Base-by-base conservation (phyloP, 179 eudicot species). In the Silene vulgaris region DNA sequence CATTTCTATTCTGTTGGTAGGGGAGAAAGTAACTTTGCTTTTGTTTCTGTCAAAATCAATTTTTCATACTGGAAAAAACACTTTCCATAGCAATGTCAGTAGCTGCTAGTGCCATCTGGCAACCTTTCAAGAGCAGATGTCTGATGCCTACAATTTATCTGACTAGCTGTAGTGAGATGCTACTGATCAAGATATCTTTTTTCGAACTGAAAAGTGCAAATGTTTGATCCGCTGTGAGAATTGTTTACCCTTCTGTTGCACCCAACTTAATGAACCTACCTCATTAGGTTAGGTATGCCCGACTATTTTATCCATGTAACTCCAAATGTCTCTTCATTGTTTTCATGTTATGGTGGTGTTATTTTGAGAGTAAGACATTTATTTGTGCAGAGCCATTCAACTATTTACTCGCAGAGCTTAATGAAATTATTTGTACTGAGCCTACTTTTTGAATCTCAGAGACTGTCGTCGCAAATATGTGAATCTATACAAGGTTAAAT, bases 401-500 rank as follows among this genome's bases (percentile, higher is more conserved):
- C 43, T 54, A 54, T 71, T 50, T 52, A 17, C 62, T 50, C 61
- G 12, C 1, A 14, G 74, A 54, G 43, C 59, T 28, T 26, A 56
- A 17, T 54, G 63, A 26, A 48, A 71, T 35, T n/a, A 52, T 71
- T 37, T 62, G 8, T 37, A 70, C 77, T 80, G 77, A 70, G 65
- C 69, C 57, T 73, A 48, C 59, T n/a, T 73, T 65, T 48, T 75
- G 52, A 71, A 26, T 61, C 60, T 12, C 90, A 95, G 99, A 79
- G 81, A 75, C 75, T 74, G 79, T 48, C 91, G 95, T 30, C 88
- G 91, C 83, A 92, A 88, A 84, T 92, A 95, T 83, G 97, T 95
- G 80, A 90, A 87, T 69, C 83, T 92, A 78, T 95, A 95, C 88
- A 95, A 92, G 88, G 81, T 74, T 28, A 95, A 95, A 78, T 80